Evolutionary conservation across 768 basidiomycete genomes (phyloP).

Genomic region (Fomitopsis pulvina): DNA sequence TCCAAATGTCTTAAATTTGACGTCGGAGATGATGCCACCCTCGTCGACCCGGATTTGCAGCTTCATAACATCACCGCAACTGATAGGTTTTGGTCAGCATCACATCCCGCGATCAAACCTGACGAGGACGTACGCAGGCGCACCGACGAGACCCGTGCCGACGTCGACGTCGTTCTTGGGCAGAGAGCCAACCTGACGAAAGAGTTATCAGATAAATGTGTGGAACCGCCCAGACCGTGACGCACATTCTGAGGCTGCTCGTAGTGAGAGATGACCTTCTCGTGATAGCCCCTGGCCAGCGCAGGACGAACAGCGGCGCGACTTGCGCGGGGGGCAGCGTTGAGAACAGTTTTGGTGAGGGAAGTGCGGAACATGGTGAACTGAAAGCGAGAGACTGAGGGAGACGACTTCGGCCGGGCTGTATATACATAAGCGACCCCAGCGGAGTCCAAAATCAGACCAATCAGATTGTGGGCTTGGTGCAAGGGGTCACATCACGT

Average conservation of each 20-base stretch:
- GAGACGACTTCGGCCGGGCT: conserved; percentile 9
- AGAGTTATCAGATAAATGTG: conserved; percentile 54
- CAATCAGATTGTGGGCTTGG: background rate
- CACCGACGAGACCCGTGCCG: conserved; percentile 96
- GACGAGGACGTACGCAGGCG: conserved; percentile 71
- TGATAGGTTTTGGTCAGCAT: conserved; percentile 26
- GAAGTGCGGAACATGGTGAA: conserved; percentile 65
- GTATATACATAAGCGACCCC: conserved; percentile 7
- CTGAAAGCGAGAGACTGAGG: conserved; percentile 9
- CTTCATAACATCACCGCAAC: conserved; percentile 99
- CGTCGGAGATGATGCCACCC: conserved; percentile 91
- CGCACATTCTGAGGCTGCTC: conserved; percentile 94
- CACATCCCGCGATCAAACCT: background rate
- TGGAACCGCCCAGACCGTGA: conserved; percentile 30
- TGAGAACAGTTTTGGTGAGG: conserved; percentile 43
- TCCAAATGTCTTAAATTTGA: conserved; percentile 99
- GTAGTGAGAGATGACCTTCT: conserved; percentile 97
- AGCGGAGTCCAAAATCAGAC: conserved; percentile 3
- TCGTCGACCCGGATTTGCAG: conserved; percentile 97
- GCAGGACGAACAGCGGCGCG: conserved; percentile 41
- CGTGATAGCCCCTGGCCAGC: conserved; percentile 75
- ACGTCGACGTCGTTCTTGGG: conserved; percentile 89
- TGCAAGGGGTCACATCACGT: background rate
- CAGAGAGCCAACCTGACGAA: conserved; percentile 83
- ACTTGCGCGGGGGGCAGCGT: conserved; percentile 35